phyloP scores from a whole-genome alignment of 768 basidiomycete genomes.

The Rhodotorula graminis region DNA sequence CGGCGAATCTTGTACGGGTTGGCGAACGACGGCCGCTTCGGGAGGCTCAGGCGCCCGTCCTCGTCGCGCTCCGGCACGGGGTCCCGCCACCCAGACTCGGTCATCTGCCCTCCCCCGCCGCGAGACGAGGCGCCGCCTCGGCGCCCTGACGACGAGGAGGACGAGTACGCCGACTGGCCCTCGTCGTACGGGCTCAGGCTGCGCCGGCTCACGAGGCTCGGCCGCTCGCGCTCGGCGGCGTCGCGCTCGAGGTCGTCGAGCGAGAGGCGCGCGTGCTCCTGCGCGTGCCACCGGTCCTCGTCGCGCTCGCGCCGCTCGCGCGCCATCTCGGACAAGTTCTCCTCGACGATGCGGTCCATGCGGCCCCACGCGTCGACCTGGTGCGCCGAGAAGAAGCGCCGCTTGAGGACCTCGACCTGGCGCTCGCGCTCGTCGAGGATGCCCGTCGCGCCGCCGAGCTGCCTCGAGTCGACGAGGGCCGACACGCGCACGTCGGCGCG shows the following conservation, averaged over 20 bases:
- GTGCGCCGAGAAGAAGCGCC: conserved; percentile 2
- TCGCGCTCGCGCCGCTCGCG: neutral
- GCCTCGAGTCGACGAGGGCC: neutral
- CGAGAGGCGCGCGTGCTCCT: neutral
- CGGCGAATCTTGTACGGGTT: conserved; percentile 33
- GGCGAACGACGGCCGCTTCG: conserved; percentile 19
- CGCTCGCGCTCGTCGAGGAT: neutral
- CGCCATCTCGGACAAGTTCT: conserved; percentile 7
- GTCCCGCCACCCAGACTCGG: neutral
- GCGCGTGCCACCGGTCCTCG: neutral
- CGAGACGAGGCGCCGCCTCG: too few species aligned
- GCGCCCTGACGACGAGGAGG: neutral
- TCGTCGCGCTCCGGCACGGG: neutral
- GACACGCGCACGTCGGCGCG: conserved; percentile 15
- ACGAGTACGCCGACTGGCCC: too few species aligned
- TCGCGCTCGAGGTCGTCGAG: neutral
- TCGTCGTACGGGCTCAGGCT: neutral
- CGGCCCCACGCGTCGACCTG: conserved; percentile 14
- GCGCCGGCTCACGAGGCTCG: neutral
- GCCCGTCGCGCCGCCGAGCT: neutral
- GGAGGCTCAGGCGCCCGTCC: neutral
- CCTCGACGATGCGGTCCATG: conserved; percentile 31
- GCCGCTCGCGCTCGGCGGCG: neutral
- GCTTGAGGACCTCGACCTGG: neutral
- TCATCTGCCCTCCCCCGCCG: too few species aligned